Evolutionary conservation across 805 yeast species (phyloP).

Genomic region (Nakazawaea peltata): DNA sequence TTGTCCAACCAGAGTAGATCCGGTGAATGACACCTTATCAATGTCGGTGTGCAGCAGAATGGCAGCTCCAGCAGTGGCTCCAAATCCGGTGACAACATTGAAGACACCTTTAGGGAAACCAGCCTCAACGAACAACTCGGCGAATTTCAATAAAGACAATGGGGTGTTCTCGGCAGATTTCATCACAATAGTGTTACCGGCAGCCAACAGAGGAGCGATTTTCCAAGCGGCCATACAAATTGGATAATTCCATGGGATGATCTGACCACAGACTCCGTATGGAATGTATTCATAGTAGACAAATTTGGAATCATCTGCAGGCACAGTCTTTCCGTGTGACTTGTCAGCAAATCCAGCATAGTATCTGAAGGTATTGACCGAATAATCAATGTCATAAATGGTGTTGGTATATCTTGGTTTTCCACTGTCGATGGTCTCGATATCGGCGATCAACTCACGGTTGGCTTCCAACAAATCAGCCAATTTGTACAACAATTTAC

Average conservation of each 20-base stretch:
- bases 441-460: conserved; percentile 40
- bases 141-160: conserved; percentile 59
- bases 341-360: conserved; percentile 75
- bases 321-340: conserved; percentile 55
- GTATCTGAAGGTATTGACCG: conserved; percentile 49
- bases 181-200: conserved; percentile 65
- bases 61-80: conserved; percentile 61
- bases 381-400: conserved; percentile 49
- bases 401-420: conserved; percentile 47
- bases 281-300: conserved; percentile 31
- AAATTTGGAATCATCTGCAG: conserved; percentile 47
- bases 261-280: conserved; percentile 68
- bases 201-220: conserved; percentile 67
- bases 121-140: conserved; percentile 53
- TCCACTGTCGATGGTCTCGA: conserved; percentile 56
- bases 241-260: conserved; percentile 82
- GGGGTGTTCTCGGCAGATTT: conserved; percentile 77
- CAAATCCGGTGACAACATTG: conserved; percentile 66
- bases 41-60: conserved; percentile 57
- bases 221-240: conserved; percentile 74
- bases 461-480: conserved; percentile 42
- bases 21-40: conserved; percentile 73
- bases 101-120: conserved; percentile 74
- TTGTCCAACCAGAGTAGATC: conserved; percentile 71
- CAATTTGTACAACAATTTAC: conserved; percentile 37